Evolutionary conservation across 768 basidiomycete species (phyloP).

Genomic region (Tricholoma flavovirens): DNA sequence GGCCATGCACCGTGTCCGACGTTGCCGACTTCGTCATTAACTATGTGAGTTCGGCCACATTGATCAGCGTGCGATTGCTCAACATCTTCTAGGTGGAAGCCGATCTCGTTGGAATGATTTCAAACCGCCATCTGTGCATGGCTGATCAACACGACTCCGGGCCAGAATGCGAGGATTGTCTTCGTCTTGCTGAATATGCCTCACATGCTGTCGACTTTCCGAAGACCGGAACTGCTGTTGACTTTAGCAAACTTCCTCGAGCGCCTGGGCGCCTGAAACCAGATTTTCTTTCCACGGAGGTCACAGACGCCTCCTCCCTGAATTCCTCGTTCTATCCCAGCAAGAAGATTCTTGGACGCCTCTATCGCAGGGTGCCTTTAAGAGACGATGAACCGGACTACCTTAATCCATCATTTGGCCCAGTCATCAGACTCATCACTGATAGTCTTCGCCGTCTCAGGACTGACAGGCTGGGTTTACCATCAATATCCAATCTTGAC

Average conservation of each 20-base stretch:
- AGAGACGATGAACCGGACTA: conserved; percentile 14
- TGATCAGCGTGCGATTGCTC: neutral
- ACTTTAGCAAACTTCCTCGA: conserved; percentile 28
- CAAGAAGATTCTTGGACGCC: conserved; percentile 33
- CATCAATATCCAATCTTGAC: conserved; percentile 16
- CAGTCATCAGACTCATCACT: conserved; percentile 19
- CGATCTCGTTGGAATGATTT: conserved; percentile 37
- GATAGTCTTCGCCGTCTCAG: conserved; percentile 18
- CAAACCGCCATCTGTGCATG: conserved; percentile 37
- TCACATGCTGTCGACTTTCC: conserved; percentile 45
- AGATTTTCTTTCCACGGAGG: conserved; percentile 41
- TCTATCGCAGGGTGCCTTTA: conserved; percentile 40
- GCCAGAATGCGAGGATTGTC: conserved; percentile 29
- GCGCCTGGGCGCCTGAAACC: conserved; percentile 23
- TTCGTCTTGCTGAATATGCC: conserved; percentile 37
- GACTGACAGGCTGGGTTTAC: conserved; percentile 29
- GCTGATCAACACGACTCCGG: conserved; percentile 29
- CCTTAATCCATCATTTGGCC: conserved; percentile 10
- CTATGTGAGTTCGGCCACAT: conserved; percentile 27
- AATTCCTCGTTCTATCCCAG: conserved; percentile 33
- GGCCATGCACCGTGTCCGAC: conserved; percentile 34
- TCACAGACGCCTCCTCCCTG: conserved; percentile 16
- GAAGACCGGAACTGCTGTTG: conserved; percentile 39
- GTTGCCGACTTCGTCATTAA: conserved; percentile 44
- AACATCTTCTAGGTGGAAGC: conserved; percentile 21